These are phyloP conservation scores for Adansonia madagascariensis DNA, from an alignment of 441 rosid genomes.

Conservation along the genomic window DNA sequence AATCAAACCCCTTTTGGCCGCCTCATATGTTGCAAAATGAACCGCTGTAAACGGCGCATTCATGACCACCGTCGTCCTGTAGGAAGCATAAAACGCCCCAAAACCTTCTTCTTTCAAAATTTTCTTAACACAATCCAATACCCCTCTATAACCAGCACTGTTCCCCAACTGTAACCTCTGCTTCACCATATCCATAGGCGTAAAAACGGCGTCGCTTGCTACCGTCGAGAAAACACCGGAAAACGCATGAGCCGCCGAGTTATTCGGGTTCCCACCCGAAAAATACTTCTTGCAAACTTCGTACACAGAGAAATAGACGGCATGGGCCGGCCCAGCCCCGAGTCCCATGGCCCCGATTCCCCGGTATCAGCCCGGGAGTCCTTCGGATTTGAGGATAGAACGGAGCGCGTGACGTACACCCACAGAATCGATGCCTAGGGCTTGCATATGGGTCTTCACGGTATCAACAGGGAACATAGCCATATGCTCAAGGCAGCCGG, in stretches of 20 bases:
- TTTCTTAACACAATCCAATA: slow-evolving; percentile 67
- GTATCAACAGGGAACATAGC: slow-evolving; percentile 92
- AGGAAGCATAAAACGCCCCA: slow-evolving; percentile 86
- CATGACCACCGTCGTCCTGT: slow-evolving; percentile 83
- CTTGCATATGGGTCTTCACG: slow-evolving; percentile 83
- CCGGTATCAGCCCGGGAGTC: slow-evolving; percentile 68
- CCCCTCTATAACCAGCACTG: slow-evolving; percentile 58
- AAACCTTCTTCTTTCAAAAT: slow-evolving; percentile 76
- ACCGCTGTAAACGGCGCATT: slow-evolving; percentile 92
- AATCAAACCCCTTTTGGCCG: slow-evolving; percentile 65
- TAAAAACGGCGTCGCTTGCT: slow-evolving; percentile 81
- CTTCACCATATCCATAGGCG: slow-evolving; percentile 96
- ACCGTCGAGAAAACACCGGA: slow-evolving; percentile 85
- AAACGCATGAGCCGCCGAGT: slow-evolving; percentile 71
- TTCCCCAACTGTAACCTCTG: slow-evolving; percentile 81
- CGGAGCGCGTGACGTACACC: slow-evolving; percentile 68
- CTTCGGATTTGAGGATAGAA: slow-evolving; percentile 64
- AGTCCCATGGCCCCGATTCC: slow-evolving; percentile 94
- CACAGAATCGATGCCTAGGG: slow-evolving; percentile 64
- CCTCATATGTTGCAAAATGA: slow-evolving; percentile 83
- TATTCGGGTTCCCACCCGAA: slow-evolving; percentile 62
- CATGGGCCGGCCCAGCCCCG: slow-evolving; percentile 97
- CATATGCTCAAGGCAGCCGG: slow-evolving; percentile 93
- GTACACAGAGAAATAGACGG: slow-evolving; percentile 81
- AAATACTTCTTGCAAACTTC: slow-evolving; percentile 68